These are phyloP conservation scores for Ceriops tagal DNA, from an alignment of 345 rosid genomes.

Conservation along the genomic window DNA sequence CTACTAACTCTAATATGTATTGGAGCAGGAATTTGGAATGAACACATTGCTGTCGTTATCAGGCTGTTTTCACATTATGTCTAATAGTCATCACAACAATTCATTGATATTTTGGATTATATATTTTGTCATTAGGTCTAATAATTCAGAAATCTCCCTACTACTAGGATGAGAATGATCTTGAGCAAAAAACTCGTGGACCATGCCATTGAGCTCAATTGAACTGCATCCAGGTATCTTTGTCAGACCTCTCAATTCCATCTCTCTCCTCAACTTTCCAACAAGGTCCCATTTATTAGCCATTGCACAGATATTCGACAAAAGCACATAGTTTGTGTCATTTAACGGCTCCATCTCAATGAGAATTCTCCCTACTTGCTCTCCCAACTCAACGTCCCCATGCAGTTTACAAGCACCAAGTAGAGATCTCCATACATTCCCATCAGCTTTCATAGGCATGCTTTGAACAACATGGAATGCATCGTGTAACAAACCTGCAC, in stretches of 20 bases:
- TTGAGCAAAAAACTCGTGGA: slow-evolving; percentile 23
- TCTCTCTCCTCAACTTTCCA: slow-evolving; percentile 17
- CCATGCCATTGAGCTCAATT: slow-evolving; percentile 16
- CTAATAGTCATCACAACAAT: background rate
- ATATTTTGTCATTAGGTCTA: slow-evolving; percentile 12
- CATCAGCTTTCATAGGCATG: slow-evolving; percentile 19
- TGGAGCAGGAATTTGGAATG: no score
- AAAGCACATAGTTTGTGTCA: slow-evolving; percentile 26
- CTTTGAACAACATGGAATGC: slow-evolving; percentile 15
- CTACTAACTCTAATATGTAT: no score
- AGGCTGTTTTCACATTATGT: background rate
- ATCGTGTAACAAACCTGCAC: slow-evolving; percentile 13
- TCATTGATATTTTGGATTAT: slow-evolving; percentile 3
- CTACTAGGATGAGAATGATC: slow-evolving; percentile 14
- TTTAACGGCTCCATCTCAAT: slow-evolving; percentile 21
- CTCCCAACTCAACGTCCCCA: slow-evolving; percentile 15
- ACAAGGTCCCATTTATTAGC: slow-evolving; percentile 18
- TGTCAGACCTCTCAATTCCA: slow-evolving; percentile 17
- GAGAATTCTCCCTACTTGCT: slow-evolving; percentile 17
- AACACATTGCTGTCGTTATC: background rate
- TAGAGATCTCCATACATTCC: slow-evolving; percentile 16
- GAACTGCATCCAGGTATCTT: slow-evolving; percentile 22
- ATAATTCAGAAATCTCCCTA: slow-evolving; percentile 8
- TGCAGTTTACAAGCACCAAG: slow-evolving; percentile 22
- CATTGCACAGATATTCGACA: slow-evolving; percentile 18